These are phyloP conservation scores for Fusarium tupiense DNA, from an alignment of 2,329 filamentous ascomycete genomes.

Conservation along the genomic window DNA sequence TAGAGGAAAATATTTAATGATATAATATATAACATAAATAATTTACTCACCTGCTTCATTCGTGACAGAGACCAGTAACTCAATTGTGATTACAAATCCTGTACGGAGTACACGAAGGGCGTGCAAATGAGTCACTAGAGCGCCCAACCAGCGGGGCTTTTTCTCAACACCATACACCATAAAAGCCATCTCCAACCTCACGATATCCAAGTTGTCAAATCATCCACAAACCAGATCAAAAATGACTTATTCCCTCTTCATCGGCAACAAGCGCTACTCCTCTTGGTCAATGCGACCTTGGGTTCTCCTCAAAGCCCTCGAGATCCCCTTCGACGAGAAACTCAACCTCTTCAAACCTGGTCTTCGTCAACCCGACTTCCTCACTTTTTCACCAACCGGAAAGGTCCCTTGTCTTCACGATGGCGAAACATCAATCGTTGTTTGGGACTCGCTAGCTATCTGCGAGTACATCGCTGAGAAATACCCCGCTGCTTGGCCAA, in stretches of 20 bases:
- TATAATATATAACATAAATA: not conserved
- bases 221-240: not conserved
- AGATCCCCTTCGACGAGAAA: slow-evolving; percentile 54
- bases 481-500: slow-evolving; percentile 55
- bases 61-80: not conserved
- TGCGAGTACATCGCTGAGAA: slow-evolving; percentile 58
- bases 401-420: slow-evolving; percentile 56
- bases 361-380: slow-evolving; percentile 48
- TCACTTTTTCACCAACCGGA: slow-evolving; percentile 52
- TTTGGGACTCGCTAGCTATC: slow-evolving; percentile 61
- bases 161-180: slow-evolving; percentile 12
- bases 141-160: not conserved
- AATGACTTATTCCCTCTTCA: slow-evolving; percentile 54
- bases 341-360: slow-evolving; percentile 48
- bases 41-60: not conserved
- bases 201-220: not conserved
- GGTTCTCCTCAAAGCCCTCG: slow-evolving; percentile 56
- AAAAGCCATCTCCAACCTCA: not conserved
- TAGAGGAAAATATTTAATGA: not conserved
- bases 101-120: not conserved
- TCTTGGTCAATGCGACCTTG: slow-evolving; percentile 59
- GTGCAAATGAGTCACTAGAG: slow-evolving; percentile 13
- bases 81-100: slow-evolving; percentile 17
- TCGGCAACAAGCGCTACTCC: slow-evolving; percentile 57
- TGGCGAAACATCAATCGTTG: slow-evolving; percentile 40